Evolutionary conservation across 495 filamentous ascomycete genomes (phyloP).

Genomic region (Mycothermus thermophilus): DNA sequence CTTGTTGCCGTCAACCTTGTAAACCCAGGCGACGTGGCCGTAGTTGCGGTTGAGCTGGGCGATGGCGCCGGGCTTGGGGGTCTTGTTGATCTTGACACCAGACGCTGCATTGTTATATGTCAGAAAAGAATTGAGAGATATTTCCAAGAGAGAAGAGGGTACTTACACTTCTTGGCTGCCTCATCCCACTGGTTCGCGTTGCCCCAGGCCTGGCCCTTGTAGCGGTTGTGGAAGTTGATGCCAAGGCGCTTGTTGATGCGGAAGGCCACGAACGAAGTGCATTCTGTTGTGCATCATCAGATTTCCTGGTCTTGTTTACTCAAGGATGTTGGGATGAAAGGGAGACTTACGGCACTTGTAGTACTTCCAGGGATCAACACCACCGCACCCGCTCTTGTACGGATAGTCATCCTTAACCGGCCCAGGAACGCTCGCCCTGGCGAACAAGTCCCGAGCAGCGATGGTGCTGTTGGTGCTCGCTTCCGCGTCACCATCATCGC

Average conservation of each 20-base stretch:
- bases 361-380: slow-evolving; percentile 13
- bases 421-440: slow-evolving; percentile 12
- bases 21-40: slow-evolving; percentile 18
- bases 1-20: slow-evolving; percentile 6
- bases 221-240: slow-evolving; percentile 14
- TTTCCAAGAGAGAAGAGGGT: too few relatives aligned
- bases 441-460: too few relatives aligned
- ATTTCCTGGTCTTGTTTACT: too few relatives aligned
- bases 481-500: too few relatives aligned
- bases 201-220: slow-evolving; percentile 16
- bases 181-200: slow-evolving; percentile 17
- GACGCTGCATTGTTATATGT: too few relatives aligned
- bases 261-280: slow-evolving; percentile 16
- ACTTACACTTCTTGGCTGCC: too few relatives aligned
- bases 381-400: slow-evolving; percentile 10
- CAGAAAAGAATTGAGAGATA: too few relatives aligned
- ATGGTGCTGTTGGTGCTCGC: too few relatives aligned
- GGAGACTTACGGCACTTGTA: slow-evolving; percentile 6
- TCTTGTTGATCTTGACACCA: slow-evolving; percentile 13
- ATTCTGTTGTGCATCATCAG: slow-evolving; percentile 1
- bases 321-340: not conserved
- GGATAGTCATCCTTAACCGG: slow-evolving; percentile 14
- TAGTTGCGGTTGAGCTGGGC: slow-evolving; percentile 11
- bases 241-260: slow-evolving; percentile 15
- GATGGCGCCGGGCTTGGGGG: slow-evolving; percentile 11